Evolutionary conservation across 495 filamentous ascomycete species (phyloP).

Genomic region (Aspergillus carlsbadensis): DNA sequence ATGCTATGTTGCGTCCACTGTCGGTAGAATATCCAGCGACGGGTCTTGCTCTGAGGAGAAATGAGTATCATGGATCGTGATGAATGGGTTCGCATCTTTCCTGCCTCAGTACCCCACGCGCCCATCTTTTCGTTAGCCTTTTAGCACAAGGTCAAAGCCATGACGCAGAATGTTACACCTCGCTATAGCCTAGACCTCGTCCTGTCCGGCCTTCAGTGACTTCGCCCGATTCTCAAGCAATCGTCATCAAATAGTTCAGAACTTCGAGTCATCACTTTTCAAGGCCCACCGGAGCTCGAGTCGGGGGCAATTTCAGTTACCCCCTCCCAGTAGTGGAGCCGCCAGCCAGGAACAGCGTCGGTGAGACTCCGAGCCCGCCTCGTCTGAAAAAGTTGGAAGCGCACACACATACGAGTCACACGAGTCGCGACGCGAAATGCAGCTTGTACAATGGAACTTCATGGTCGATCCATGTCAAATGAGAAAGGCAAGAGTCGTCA

Average conservation of each 20-base stretch:
- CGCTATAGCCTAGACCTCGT: too few relatives aligned
- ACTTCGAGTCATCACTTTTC: too few relatives aligned
- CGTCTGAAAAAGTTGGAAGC: neutral
- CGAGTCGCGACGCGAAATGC: neutral
- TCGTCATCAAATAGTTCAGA: conserved; percentile 5
- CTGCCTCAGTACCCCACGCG: neutral
- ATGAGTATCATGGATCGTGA: too few relatives aligned
- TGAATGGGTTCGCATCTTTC: too few relatives aligned
- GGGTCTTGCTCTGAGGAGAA: too few relatives aligned
- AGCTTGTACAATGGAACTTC: neutral
- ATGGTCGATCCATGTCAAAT: conserved; percentile 11
- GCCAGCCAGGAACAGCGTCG: conserved; percentile 1
- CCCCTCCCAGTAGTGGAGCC: neutral
- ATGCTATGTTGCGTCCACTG: too few relatives aligned
- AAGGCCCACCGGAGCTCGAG: neutral
- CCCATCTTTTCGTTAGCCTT: neutral
- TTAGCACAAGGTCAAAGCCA: neutral
- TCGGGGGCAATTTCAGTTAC: neutral
- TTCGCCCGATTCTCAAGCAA: neutral
- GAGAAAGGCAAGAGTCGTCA: conserved; percentile 1
- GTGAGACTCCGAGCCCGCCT: conserved; percentile 7
- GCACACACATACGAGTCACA: neutral
- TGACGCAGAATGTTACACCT: neutral
- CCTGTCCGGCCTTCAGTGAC: too few relatives aligned
- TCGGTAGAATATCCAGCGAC: too few relatives aligned